These are phyloP conservation scores for Phytopythium cucurbitacearum DNA, from an alignment of 352 stramenopile species.

Conservation along the genomic window DNA sequence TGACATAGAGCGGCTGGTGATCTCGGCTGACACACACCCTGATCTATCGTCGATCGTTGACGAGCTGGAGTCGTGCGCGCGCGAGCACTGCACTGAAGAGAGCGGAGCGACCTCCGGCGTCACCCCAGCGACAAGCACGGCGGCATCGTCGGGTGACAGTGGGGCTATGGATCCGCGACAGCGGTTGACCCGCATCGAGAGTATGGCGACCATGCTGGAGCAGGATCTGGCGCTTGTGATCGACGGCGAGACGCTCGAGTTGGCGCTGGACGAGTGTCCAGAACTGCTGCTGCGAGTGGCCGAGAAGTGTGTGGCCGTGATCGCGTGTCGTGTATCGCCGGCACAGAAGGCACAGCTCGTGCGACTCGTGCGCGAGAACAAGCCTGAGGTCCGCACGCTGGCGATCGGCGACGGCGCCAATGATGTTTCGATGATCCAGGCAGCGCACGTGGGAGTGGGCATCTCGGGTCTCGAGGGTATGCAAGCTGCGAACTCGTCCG, in stretches of 20 bases:
- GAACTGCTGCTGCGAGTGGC: conserved; percentile 72
- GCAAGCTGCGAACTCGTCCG: conserved; percentile 92
- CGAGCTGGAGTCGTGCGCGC: conserved; percentile 51
- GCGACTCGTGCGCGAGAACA: conserved; percentile 87
- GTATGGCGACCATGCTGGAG: conserved; percentile 37
- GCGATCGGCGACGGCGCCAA: conserved; percentile 95
- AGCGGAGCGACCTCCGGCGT: conserved; percentile 13
- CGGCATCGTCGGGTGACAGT: background rate
- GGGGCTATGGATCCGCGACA: conserved; percentile 14
- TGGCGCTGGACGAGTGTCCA: conserved; percentile 71
- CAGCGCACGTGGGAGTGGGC: conserved; percentile 89
- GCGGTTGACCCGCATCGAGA: conserved; percentile 62
- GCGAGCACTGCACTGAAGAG: conserved; percentile 18
- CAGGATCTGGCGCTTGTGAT: conserved; percentile 68
- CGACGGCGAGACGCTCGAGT: conserved; percentile 76
- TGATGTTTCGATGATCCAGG: conserved; percentile 96
- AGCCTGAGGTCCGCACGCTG: conserved; percentile 76
- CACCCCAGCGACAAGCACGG: background rate
- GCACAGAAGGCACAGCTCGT: conserved; percentile 94
- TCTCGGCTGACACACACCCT: conserved; percentile 72
- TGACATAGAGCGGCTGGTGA: conserved; percentile 90
- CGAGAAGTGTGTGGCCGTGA: conserved; percentile 85
- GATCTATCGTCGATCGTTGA: conserved; percentile 60
- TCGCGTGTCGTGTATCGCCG: conserved; percentile 92
- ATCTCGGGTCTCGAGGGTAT: conserved; percentile 93